These are phyloP conservation scores for Boletellus sp. DNA, from an alignment of 768 basidiomycete genomes.

Conservation along the genomic window DNA sequence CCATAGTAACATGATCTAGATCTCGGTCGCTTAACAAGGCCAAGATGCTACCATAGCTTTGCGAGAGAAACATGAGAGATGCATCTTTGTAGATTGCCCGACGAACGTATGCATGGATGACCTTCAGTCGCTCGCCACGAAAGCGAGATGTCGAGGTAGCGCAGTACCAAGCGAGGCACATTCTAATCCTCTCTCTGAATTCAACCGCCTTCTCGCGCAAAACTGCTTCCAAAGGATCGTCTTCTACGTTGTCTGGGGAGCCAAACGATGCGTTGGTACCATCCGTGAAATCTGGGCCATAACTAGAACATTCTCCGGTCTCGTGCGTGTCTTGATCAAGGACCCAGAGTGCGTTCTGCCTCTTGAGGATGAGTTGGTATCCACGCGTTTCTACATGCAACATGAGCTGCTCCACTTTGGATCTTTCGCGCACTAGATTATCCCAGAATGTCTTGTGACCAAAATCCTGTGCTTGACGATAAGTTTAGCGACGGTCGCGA, in stretches of 20 bases:
- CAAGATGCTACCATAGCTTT: conserved; percentile 30
- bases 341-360: conserved; percentile 38
- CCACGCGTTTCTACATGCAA: conserved; percentile 32
- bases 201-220: conserved; percentile 32
- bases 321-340: conserved; percentile 23
- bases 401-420: conserved; percentile 31
- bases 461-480: conserved; percentile 31
- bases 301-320: conserved; percentile 19
- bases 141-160: conserved; percentile 30
- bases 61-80: conserved; percentile 36
- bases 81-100: conserved; percentile 36
- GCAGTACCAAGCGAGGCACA: conserved; percentile 33
- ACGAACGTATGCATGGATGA: conserved; percentile 36
- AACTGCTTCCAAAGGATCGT: conserved; percentile 34
- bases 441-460: conserved; percentile 39
- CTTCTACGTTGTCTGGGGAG: conserved; percentile 5
- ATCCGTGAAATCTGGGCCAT: conserved; percentile 11
- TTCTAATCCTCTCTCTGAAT: conserved; percentile 33
- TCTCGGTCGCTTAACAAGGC: conserved; percentile 28
- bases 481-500: not conserved
- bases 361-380: conserved; percentile 33
- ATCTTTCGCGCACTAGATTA: conserved; percentile 29
- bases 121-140: conserved; percentile 31
- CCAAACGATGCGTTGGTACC: conserved; percentile 4
- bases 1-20: conserved; percentile 30